These are phyloP conservation scores for Skeletonema potamos DNA, from an alignment of 108 stramenopile species.

Conservation along the genomic window DNA sequence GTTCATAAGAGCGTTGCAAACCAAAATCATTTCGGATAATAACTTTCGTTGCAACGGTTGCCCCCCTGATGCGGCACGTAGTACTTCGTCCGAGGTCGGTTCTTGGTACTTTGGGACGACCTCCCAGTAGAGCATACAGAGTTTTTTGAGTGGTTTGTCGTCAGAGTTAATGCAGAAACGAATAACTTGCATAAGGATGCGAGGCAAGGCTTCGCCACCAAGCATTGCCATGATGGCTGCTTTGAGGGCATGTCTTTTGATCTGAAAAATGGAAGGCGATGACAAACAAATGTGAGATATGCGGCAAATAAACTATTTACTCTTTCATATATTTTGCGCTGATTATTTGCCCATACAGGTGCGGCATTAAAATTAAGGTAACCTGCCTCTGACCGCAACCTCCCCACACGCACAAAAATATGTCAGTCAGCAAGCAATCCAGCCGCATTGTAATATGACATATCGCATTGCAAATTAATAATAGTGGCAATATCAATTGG, in stretches of 20 bases:
- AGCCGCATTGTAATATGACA: neutral
- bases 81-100: constrained; percentile 71
- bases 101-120: constrained; percentile 96
- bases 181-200: constrained; percentile 98
- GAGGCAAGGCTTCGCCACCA: constrained; percentile 95
- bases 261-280: constrained; percentile 25
- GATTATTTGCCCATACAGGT: too few relatives aligned
- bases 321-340: too few relatives aligned
- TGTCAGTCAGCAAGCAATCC: neutral
- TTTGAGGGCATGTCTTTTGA: constrained; percentile 93
- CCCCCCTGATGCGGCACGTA: constrained; percentile 73
- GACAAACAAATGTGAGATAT: neutral
- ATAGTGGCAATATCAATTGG: neutral
- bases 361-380: too few relatives aligned
- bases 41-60: constrained; percentile 84
- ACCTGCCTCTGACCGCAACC: neutral
- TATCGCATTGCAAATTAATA: neutral
- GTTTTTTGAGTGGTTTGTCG: constrained; percentile 98
- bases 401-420: neutral
- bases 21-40: constrained; percentile 98
- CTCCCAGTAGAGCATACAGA: constrained; percentile 99
- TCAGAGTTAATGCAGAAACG: constrained; percentile 98
- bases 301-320: too few relatives aligned
- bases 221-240: constrained; percentile 98
- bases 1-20: constrained; percentile 98